These are phyloP conservation scores for Begonia loranthoides DNA, from an alignment of 306 rosid genomes.

Conservation along the genomic window DNA sequence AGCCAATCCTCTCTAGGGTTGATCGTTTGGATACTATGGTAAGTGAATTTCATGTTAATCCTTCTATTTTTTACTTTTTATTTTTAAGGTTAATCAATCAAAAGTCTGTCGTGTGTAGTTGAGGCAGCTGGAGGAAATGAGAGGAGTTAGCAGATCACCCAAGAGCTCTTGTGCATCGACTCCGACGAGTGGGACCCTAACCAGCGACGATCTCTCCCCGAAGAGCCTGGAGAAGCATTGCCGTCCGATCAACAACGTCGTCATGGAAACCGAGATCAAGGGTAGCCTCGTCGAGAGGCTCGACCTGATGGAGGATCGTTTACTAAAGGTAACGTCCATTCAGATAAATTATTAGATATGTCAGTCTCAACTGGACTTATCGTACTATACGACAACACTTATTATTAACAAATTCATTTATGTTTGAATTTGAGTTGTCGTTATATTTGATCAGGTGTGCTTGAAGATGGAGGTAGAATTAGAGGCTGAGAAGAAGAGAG, in stretches of 20 bases:
- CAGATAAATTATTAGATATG: too few species aligned
- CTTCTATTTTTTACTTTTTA: too few species aligned
- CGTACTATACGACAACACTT: too few species aligned
- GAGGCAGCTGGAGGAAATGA: conserved; percentile 32
- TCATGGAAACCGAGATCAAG: conserved; percentile 46
- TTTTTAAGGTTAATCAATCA: background rate
- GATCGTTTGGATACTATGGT: conserved; percentile 66
- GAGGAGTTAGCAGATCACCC: conserved; percentile 14
- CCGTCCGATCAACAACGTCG: conserved; percentile 61
- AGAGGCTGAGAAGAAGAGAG: conserved; percentile 5
- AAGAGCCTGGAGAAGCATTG: conserved; percentile 71
- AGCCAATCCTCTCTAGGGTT: conserved; percentile 54
- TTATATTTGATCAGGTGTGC: background rate
- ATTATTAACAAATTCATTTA: too few species aligned
- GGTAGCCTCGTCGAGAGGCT: conserved; percentile 70
- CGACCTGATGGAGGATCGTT: conserved; percentile 46
- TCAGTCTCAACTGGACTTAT: background rate
- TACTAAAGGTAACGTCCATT: conserved; percentile 70
- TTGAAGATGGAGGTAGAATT: background rate
- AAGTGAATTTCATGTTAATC: conserved; percentile 3
- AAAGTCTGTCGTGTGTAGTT: conserved; percentile 8
- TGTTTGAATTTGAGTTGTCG: background rate
- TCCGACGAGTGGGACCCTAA: conserved; percentile 27
- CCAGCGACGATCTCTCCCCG: conserved; percentile 40
- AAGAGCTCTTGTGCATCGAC: conserved; percentile 22